Evolutionary conservation across 805 yeast species (phyloP).

Genomic region (Wickerhamiella occidentalis): DNA sequence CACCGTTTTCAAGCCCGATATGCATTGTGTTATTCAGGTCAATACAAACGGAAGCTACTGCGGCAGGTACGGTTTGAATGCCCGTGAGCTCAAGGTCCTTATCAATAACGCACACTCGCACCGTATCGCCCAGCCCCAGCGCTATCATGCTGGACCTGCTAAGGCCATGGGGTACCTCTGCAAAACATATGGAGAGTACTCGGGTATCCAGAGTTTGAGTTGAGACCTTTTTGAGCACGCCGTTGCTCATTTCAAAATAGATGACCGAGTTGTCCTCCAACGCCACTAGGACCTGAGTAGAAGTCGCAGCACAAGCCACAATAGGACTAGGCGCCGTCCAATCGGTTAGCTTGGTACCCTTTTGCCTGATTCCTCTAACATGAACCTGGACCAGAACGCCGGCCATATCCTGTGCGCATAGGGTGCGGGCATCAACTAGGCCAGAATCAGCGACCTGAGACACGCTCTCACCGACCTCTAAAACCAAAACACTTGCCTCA

Average conservation of each 20-base stretch:
- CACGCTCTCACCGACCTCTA: constrained; percentile 68
- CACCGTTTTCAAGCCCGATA: constrained; percentile 75
- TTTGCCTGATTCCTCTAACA: constrained; percentile 53
- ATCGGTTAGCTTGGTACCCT: constrained; percentile 36
- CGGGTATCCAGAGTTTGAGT: constrained; percentile 35
- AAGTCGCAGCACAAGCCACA: constrained; percentile 46
- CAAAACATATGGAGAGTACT: constrained; percentile 27
- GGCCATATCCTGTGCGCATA: constrained; percentile 62
- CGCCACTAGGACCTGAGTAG: constrained; percentile 56
- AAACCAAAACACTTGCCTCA: constrained; percentile 53
- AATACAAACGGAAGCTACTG: constrained; percentile 32
- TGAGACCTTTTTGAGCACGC: constrained; percentile 58
- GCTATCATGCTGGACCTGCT: constrained; percentile 47
- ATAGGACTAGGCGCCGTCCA: constrained; percentile 75
- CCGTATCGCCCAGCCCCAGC: constrained; percentile 60
- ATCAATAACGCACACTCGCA: constrained; percentile 54
- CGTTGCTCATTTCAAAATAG: constrained; percentile 69
- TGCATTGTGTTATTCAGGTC: constrained; percentile 37
- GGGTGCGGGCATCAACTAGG: constrained; percentile 44
- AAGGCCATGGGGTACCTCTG: constrained; percentile 39
- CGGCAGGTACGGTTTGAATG: constrained; percentile 53
- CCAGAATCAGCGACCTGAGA: constrained; percentile 63
- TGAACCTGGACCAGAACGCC: constrained; percentile 61
- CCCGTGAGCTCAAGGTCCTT: constrained; percentile 48
- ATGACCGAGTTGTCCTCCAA: constrained; percentile 63